phyloP scores from a whole-genome alignment of 352 stramenopile species.

The Globisporangium ultimum region DNA sequence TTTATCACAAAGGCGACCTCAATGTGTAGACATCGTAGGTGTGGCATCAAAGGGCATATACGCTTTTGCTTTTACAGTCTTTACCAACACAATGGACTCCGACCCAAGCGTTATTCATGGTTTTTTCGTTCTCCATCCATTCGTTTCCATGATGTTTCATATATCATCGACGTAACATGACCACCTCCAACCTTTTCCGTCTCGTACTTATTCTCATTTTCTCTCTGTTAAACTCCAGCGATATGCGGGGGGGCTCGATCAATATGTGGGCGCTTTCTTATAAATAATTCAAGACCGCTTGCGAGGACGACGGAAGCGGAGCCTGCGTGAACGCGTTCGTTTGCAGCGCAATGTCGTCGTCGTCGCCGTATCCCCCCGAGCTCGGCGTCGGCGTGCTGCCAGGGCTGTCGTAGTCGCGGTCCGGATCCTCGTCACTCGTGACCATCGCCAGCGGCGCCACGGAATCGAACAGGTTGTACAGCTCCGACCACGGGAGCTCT shows the following conservation, averaged over 20 bases:
- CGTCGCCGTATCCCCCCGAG: conserved; percentile 15
- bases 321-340: conserved; percentile 11
- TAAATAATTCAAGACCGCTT: conserved; percentile 67
- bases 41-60: no score
- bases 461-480: conserved; percentile 78
- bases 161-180: no score
- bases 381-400: conserved; percentile 20
- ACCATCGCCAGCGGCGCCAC: conserved; percentile 31
- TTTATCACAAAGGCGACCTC: no score
- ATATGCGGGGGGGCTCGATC: background rate
- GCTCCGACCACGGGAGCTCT: conserved; percentile 75
- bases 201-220: no score
- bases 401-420: conserved; percentile 52
- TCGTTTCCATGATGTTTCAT: no score
- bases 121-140: no score
- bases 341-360: conserved; percentile 13
- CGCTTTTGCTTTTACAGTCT: no score
- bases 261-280: conserved; percentile 23
- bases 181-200: background rate
- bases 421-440: conserved; percentile 47
- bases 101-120: no score
- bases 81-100: no score
- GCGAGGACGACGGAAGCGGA: conserved; percentile 14
- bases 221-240: background rate
- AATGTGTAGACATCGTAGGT: no score